Evolutionary conservation across 345 rosid species (phyloP), one percentile per base, ranked within the genome.

Genomic region (Sapria himalayana): DNA sequence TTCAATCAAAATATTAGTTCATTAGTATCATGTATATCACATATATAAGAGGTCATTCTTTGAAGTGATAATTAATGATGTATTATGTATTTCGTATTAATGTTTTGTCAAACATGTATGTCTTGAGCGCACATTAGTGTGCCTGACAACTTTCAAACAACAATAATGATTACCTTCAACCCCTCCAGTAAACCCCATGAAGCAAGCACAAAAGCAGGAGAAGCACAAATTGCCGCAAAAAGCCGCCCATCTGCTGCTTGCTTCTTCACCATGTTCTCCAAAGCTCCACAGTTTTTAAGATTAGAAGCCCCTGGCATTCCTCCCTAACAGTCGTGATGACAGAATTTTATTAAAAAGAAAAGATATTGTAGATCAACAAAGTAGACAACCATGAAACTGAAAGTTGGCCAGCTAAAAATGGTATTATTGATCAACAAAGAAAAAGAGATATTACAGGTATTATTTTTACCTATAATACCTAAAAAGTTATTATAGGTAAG

Each of bases 171-270:
- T 57, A 86, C 97, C 34, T 76, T 76, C 55, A 70, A 52, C 52
- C 93, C 98, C 60, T 78, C 64, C 36, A 89, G 67, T 58, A 89
- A 46, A 48, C 91, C 93, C 98, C 94, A 82, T 3, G 85, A 64
- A 22, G 80, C 93, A 22, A 89, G 60, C 0, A 62, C 82, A 46
- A 82, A 78, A 0, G 91, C 85, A 24, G 94, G 98, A 1, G 94
- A 72, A 50, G 94, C 91, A 43, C 98, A 82, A 39, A 78, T 60
- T 12, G 94, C 94, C 46, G 82, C 85, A 43, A 73, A 72, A 33
- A 64, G 77, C 22, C 80, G 70, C 48, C 85, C 91, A 41, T 70
- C 77, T 0, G 59, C 39, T 18, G 78, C 93, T 45, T 89, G 94
- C 47, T 79, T 82, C 74, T 74, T 76, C 35, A 72, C 65, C 69